A percentile compares a stretch with the other conserved stretches of the same genome.
These are phyloP conservation scores for Hammondia hammondi DNA, from an alignment of 169 alveolate genomes.

Conservation along the genomic window DNA sequence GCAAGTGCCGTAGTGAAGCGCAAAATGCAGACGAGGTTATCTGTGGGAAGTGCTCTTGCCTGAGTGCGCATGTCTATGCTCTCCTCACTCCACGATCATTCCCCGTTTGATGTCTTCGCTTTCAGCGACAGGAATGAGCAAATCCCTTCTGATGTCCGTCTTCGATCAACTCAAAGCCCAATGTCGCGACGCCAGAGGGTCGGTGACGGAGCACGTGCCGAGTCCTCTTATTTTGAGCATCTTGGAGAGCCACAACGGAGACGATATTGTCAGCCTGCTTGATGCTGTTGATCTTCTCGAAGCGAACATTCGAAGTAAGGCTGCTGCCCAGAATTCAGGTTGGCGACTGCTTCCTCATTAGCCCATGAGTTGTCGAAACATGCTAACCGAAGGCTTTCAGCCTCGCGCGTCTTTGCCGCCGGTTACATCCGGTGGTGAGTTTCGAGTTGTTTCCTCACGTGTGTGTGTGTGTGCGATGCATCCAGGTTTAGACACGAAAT, in stretches of 20 bases:
- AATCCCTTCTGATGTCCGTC: neutral
- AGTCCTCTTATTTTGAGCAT: neutral
- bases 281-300: slow-evolving; percentile 36
- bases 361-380: no score
- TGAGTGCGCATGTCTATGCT: no score
- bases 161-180: neutral
- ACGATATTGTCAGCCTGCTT: neutral
- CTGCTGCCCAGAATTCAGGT: no score
- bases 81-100: neutral
- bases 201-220: neutral
- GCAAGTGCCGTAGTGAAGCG: neutral
- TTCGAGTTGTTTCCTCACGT: no score
- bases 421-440: no score
- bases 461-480: neutral
- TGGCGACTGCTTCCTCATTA: no score
- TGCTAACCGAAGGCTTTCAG: no score
- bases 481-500: neutral
- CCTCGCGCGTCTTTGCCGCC: no score
- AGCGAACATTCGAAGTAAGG: slow-evolving; percentile 22
- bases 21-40: neutral
- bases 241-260: slow-evolving; percentile 22
- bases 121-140: neutral
- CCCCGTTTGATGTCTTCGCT: neutral
- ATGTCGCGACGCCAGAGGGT: neutral
- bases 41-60: neutral